phyloP scores from a whole-genome alignment of 768 basidiomycete genomes.

The Mrakia blollopis region DNA sequence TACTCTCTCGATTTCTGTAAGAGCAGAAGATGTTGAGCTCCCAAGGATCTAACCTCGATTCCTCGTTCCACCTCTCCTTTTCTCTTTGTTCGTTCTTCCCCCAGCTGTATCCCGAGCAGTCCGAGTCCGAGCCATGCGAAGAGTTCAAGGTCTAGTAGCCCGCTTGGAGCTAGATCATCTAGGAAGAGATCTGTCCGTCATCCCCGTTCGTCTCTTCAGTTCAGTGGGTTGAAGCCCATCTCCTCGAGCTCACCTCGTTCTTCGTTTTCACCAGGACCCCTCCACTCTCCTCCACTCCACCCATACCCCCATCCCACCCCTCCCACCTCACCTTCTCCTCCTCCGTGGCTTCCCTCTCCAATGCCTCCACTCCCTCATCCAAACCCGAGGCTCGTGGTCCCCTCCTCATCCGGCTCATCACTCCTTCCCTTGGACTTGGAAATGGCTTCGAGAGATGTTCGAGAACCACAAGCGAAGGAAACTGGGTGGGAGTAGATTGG shows the following conservation, averaged over 20 bases:
- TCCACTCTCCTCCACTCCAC: background rate
- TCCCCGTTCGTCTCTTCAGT: background rate
- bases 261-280: background rate
- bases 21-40: background rate
- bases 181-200: constrained; percentile 4
- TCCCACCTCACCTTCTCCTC: constrained; percentile 11
- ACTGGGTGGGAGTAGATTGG: background rate
- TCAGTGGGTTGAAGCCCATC: background rate
- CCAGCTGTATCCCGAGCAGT: background rate
- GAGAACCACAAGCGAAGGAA: background rate
- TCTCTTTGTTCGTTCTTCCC: background rate
- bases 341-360: constrained; percentile 8
- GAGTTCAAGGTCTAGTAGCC: constrained; percentile 10
- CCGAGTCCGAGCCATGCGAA: constrained; percentile 10
- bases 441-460: background rate
- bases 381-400: background rate
- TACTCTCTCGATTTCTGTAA: background rate
- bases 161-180: constrained; percentile 11
- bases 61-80: background rate
- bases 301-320: constrained; percentile 8
- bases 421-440: background rate
- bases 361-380: background rate
- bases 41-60: background rate
- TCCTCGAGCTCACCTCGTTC: background rate
- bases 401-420: background rate